Percentiles rank a stretch among this genome's conserved stretches.
Evolutionary conservation across 1,139 yeast genomes (phyloP).

Genomic region (Sugiyamaella castrensis): DNA sequence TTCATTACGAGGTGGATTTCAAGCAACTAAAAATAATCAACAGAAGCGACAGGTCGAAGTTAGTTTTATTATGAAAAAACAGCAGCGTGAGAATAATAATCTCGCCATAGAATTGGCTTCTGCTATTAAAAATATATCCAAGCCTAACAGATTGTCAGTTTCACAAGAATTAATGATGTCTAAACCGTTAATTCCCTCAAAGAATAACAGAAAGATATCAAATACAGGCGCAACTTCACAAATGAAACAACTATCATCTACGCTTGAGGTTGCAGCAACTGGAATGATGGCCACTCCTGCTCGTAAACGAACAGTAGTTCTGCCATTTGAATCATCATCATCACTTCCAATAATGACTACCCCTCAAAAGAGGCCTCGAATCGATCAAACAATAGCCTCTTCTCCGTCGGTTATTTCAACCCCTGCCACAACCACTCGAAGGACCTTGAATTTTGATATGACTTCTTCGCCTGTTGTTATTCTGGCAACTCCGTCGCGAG

Average conservation of each 20-base stretch:
- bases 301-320: constrained; percentile 11
- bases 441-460: constrained; percentile 2
- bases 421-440: constrained; percentile 6
- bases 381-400: constrained; percentile 2
- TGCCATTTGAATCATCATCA: constrained; percentile 5
- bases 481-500: constrained; percentile 6
- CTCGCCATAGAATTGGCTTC: constrained; percentile 24
- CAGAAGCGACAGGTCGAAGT: constrained; percentile 28
- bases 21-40: constrained; percentile 16
- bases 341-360: constrained; percentile 6
- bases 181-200: constrained; percentile 10
- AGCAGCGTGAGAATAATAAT: constrained; percentile 14
- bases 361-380: constrained; percentile 8
- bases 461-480: constrained; percentile 8
- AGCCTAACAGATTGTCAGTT: constrained; percentile 26
- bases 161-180: constrained; percentile 17
- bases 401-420: constrained; percentile 8
- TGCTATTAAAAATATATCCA: constrained; percentile 26
- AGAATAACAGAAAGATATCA: constrained; percentile 7
- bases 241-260: constrained; percentile 6
- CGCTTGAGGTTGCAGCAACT: constrained; percentile 12
- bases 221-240: constrained; percentile 3
- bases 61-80: constrained; percentile 10
- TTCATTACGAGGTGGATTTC: constrained; percentile 20
- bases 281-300: constrained; percentile 18